Conservation (phyloP, 257 asterid species). For the Ilex asprella region DNA sequence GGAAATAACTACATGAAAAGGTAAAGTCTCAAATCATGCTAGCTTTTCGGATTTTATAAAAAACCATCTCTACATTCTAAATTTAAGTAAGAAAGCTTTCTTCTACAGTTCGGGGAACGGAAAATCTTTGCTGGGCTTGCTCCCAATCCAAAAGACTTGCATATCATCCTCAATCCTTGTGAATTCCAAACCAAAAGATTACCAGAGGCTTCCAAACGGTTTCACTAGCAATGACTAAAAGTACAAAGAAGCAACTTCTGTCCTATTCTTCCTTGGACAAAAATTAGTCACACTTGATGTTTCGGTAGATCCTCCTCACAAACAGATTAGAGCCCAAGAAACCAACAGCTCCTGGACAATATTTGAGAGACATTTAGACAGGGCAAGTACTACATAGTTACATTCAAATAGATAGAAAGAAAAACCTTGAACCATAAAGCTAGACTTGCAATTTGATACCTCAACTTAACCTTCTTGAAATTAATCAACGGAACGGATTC, state of each 20-base stretch:
- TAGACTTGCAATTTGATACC: too few species aligned
- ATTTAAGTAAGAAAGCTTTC: conserved; percentile 15
- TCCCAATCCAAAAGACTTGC: conserved; percentile 23
- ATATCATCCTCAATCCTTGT: conserved; percentile 22
- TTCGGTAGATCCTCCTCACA: conserved; percentile 91
- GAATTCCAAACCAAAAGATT: background rate
- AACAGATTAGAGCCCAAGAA: conserved; percentile 83
- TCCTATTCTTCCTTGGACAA: background rate
- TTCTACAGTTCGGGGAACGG: conserved; percentile 28
- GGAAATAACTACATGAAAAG: conserved; percentile 20
- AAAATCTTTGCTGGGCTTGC: conserved; percentile 24
- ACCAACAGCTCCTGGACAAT: conserved; percentile 89
- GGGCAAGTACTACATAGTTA: too few species aligned
- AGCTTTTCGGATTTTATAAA: background rate
- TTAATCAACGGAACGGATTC: too few species aligned
- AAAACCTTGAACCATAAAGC: too few species aligned
- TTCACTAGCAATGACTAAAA: conserved; percentile 2
- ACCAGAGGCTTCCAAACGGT: conserved; percentile 11
- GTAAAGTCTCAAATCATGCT: too few species aligned
- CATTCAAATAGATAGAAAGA: too few species aligned
- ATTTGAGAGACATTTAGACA: background rate
- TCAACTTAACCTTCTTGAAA: too few species aligned
- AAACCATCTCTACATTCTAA: conserved; percentile 30
- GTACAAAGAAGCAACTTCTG: conserved; percentile 9
- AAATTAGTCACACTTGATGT: conserved; percentile 82